phyloP scores from a whole-genome alignment of 73 alveolate species.

The Stentor roeselii region DNA sequence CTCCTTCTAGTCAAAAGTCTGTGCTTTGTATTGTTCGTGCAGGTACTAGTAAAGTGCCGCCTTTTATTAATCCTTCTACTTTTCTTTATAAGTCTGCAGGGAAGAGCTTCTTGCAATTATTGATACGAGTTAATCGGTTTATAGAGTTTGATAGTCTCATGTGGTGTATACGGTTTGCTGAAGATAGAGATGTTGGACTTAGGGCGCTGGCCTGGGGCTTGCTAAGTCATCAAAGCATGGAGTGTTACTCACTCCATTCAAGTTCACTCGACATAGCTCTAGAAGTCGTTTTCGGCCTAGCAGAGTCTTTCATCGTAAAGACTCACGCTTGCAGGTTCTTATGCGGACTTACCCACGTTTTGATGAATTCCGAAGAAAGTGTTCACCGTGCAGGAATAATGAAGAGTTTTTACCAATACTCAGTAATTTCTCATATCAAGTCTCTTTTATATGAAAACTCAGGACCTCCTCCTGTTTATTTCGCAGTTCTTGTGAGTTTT shows the following conservation, averaged over 20 bases:
- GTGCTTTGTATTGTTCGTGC: background rate
- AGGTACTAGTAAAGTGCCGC: background rate
- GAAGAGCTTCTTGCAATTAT: background rate
- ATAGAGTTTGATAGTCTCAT: background rate
- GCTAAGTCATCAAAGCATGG: background rate
- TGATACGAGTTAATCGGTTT: background rate
- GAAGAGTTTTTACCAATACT: background rate
- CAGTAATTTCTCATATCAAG: background rate
- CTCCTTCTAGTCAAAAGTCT: background rate
- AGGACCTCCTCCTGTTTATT: slow-evolving; percentile 26
- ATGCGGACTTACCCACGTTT: background rate
- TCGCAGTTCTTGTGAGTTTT: background rate
- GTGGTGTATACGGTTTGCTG: slow-evolving; percentile 5
- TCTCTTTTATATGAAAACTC: slow-evolving; percentile 17
- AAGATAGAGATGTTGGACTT: background rate
- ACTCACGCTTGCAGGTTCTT: slow-evolving; percentile 4
- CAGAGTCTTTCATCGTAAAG: background rate
- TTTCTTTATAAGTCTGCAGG: background rate
- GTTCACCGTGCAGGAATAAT: background rate
- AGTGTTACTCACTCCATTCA: background rate
- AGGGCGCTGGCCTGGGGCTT: slow-evolving; percentile 14
- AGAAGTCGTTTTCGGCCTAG: background rate
- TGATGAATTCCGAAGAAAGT: background rate
- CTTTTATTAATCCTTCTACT: slow-evolving; percentile 1
- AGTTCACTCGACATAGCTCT: background rate